Conservation (phyloP, 2,329 filamentous ascomycete genomes). For the Sporothrix pseudoabietina region DNA sequence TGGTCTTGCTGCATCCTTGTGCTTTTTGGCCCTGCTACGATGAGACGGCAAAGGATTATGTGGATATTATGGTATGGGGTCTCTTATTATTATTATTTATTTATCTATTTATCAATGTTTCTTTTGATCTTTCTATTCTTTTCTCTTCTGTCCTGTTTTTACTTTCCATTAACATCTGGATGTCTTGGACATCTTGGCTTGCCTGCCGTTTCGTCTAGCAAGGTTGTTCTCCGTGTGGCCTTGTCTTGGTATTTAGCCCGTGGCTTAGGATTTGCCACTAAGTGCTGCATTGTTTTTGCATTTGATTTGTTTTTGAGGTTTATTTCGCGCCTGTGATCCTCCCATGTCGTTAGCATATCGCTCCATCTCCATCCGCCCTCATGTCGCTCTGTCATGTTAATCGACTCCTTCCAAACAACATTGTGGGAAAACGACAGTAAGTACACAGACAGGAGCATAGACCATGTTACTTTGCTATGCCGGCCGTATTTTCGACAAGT, state of each 20-base stretch:
- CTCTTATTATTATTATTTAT: too few relatives aligned
- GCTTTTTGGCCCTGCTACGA: background rate
- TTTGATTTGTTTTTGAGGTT: background rate
- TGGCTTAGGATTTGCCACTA: background rate
- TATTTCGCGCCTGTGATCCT: background rate
- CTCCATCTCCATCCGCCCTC: background rate
- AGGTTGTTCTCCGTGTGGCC: background rate
- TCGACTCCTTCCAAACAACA: background rate
- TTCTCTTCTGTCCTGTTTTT: background rate
- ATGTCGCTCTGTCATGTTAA: background rate
- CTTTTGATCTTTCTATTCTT: too few relatives aligned
- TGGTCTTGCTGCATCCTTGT: background rate
- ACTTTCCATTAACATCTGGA: background rate
- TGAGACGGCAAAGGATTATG: background rate
- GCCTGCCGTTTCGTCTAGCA: background rate
- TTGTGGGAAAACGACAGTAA: background rate
- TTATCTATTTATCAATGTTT: too few relatives aligned
- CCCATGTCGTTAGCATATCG: background rate
- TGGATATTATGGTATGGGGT: background rate
- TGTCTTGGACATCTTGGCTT: background rate
- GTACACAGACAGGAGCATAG: background rate
- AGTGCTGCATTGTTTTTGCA: background rate
- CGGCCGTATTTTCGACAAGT: slow-evolving; percentile 6
- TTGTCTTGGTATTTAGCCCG: background rate
- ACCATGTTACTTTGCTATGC: background rate